Evolutionary conservation across 164 flowering plant species (phyloP).

Genomic region (Chloranthus sessilifolius): DNA sequence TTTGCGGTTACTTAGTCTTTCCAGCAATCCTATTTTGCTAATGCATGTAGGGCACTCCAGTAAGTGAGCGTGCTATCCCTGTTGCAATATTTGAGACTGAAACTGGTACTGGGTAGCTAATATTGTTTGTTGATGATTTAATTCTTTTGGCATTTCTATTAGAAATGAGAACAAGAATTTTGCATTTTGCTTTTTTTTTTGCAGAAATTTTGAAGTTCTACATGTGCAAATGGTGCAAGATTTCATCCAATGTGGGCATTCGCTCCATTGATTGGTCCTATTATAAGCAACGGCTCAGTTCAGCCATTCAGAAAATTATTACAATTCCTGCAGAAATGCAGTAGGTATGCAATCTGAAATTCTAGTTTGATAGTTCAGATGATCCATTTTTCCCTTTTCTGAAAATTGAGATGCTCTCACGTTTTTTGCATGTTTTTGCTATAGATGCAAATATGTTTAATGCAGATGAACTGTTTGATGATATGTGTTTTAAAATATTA

Average conservation of each 20-base stretch:
- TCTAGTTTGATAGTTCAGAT: too few species aligned
- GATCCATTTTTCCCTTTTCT: too few species aligned
- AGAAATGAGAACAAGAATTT: background rate
- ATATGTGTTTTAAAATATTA: too few species aligned
- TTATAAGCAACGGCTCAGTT: conserved; percentile 93
- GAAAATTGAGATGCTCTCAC: too few species aligned
- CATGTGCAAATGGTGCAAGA: conserved; percentile 91
- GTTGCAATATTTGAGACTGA: conserved; percentile 97
- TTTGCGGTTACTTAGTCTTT: background rate
- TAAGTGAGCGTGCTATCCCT: conserved; percentile 98
- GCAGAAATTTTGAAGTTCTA: conserved; percentile 77
- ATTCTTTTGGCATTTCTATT: background rate
- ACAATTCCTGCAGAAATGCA: conserved; percentile 99
- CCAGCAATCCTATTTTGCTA: too few species aligned
- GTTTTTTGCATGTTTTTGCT: too few species aligned
- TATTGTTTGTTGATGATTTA: background rate
- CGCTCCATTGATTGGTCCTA: conserved; percentile 99
- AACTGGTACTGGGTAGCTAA: conserved; percentile 40
- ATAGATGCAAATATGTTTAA: too few species aligned
- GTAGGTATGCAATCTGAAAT: too few species aligned
- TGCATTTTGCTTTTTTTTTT: conserved; percentile 11
- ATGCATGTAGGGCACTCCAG: conserved; percentile 79
- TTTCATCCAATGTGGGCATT: conserved; percentile 78
- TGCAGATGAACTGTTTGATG: too few species aligned
- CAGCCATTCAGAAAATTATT: conserved; percentile 90